phyloP scores from a whole-genome alignment of 257 asterid species.

The Cruciata laevipes region DNA sequence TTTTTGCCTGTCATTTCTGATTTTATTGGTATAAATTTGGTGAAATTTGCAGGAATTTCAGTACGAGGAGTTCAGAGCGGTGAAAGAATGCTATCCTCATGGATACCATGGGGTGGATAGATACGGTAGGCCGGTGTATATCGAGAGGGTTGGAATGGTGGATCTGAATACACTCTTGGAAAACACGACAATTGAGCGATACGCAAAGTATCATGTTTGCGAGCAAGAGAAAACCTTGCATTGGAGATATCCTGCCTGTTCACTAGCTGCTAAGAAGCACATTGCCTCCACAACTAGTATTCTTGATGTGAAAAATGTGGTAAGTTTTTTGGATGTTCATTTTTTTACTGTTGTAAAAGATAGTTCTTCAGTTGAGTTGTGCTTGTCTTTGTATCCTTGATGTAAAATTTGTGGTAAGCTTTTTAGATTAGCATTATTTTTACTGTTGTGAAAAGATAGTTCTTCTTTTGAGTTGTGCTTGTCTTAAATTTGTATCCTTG shows the following conservation, averaged over 20 bases:
- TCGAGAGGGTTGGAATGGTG: conserved; percentile 61
- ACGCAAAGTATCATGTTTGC: conserved; percentile 51
- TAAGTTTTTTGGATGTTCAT: too few relatives aligned
- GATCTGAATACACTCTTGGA: conserved; percentile 40
- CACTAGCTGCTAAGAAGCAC: conserved; percentile 66
- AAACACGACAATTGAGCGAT: conserved; percentile 57
- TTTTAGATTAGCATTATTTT: too few relatives aligned
- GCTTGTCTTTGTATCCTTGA: too few relatives aligned
- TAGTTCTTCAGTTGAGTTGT: too few relatives aligned
- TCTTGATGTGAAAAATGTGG: conserved; percentile 77
- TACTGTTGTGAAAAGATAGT: too few relatives aligned
- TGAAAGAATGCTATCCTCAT: conserved; percentile 65
- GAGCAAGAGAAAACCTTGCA: conserved; percentile 66
- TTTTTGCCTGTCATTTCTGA: not conserved
- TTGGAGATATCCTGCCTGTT: conserved; percentile 66
- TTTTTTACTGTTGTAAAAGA: too few relatives aligned
- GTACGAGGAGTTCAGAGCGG: conserved; percentile 46
- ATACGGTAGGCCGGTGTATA: conserved; percentile 65
- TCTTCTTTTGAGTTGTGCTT: too few relatives aligned
- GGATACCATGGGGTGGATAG: conserved; percentile 78
- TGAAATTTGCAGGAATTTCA: conserved; percentile 45
- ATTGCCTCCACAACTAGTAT: conserved; percentile 68
- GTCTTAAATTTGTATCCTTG: conserved; percentile 55
- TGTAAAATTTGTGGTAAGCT: too few relatives aligned
- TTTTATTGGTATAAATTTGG: not conserved